Evolutionary conservation across 192 early-diverging fungal genomes (phyloP).

Genomic region (Backusella parvicylindrica): DNA sequence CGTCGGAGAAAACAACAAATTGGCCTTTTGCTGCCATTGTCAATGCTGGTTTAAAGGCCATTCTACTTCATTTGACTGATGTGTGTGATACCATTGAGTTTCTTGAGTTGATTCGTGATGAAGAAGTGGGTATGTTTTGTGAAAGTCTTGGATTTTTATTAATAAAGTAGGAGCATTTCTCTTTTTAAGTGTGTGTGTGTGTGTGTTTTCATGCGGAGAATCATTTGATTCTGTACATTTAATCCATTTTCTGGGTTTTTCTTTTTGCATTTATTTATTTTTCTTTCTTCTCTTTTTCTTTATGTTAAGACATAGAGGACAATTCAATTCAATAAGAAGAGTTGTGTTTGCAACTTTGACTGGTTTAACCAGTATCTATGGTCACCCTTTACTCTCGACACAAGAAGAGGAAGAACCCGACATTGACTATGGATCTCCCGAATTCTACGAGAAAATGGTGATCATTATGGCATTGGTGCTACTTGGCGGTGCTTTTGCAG

Average conservation of each 20-base stretch:
- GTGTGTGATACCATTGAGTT: background rate
- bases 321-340: conserved; percentile 1
- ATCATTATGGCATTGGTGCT: conserved; percentile 53
- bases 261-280: background rate
- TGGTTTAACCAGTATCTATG: conserved; percentile 4
- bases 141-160: background rate
- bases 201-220: background rate
- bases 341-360: background rate
- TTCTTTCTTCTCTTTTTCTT: background rate
- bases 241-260: background rate
- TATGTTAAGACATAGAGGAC: background rate
- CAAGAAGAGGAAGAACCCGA: background rate
- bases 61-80: background rate
- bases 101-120: background rate
- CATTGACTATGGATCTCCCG: conserved; percentile 10
- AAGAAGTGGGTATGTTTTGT: background rate
- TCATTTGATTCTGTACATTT: background rate
- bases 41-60: background rate
- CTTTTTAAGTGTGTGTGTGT: too few relatives aligned
- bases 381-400: background rate
- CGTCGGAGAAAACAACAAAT: background rate
- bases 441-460: conserved; percentile 5
- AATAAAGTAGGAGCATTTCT: background rate
- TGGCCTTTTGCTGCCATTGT: background rate
- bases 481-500: conserved; percentile 76